Base-by-base conservation (phyloP, 768 basidiomycete genomes). In the Suillus americanus region DNA sequence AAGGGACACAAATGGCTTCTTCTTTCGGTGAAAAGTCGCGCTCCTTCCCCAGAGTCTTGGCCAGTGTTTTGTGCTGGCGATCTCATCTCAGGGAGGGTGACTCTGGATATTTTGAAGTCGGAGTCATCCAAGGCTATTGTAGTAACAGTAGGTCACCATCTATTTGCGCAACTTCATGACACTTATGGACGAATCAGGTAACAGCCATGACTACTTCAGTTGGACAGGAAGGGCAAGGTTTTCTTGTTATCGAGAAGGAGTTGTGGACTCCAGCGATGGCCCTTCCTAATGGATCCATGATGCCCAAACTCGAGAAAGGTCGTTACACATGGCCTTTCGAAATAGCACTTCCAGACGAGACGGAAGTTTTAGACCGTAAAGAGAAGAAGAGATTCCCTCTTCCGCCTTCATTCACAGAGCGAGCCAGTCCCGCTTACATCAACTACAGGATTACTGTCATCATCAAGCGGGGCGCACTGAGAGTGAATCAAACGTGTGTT, bases 391-490 rank as follows among this genome's bases (percentile, higher is more conserved):
- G 62, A 6, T 84, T 82, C 57, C 75, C 74, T 5, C 77, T 86
- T 16, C 86, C 86, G 1, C 83, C 85, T 7, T 83, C 75, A 43
- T 87, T 86, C 66, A 81, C 83, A 1, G 86, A 88, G 71, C 77
- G 83, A 33, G 84, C 82, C 1, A 83, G 84, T 53, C 81, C 82
- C 1, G 83, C 79, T 18, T 86, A 85, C 66, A 78, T 88, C 61
- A 86, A 87, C 63, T 88, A 88, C 71, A 81, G 79, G 68, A 68
- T 86, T 9, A 71, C 79, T 16, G 82, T 84, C 30, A 86, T 80
- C 1, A 71, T 87, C 38, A 82, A 79, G 68, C 81, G 85, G 25
- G 78, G 82, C 1, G 72, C 79, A 20, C 72, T 88, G 63, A 82
- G 77, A 67, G 79, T 82, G 3, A 82, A 87, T 68, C 80, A 84